Conservation (phyloP, 1,284 basidiomycete genomes). For the Pseudozyma pruni region DNA sequence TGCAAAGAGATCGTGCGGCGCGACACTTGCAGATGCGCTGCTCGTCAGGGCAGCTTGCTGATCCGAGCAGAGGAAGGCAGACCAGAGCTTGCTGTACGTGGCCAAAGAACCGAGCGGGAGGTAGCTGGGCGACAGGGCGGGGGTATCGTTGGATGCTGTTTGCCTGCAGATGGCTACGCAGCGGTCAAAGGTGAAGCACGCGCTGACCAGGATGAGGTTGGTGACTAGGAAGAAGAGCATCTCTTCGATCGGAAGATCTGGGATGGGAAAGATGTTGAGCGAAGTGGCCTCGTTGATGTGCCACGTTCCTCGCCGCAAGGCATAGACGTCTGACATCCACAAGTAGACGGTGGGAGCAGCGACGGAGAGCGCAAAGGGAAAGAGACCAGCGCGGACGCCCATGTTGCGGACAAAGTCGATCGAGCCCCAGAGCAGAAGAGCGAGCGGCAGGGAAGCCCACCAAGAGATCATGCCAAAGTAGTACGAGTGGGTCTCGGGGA, state of each 20-base stretch:
- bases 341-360: constrained; percentile 48
- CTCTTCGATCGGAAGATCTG: constrained; percentile 64
- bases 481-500: constrained; percentile 39
- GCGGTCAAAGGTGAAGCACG: constrained; percentile 62
- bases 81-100: constrained; percentile 49
- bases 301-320: constrained; percentile 59
- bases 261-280: constrained; percentile 57
- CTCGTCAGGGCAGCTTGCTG: not conserved
- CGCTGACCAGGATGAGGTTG: constrained; percentile 60
- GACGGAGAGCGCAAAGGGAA: constrained; percentile 29
- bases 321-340: constrained; percentile 57
- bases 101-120: constrained; percentile 34
- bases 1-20: constrained; percentile 26
- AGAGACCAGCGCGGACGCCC: constrained; percentile 17
- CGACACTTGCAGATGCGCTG: constrained; percentile 18
- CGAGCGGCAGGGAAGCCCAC: constrained; percentile 58
- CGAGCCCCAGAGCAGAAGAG: constrained; percentile 53
- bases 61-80: constrained; percentile 43
- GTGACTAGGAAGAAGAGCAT: constrained; percentile 64
- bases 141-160: not conserved
- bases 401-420: constrained; percentile 43
- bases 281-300: constrained; percentile 59
- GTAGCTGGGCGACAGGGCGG: constrained; percentile 51
- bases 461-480: constrained; percentile 63
- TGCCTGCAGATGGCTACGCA: constrained; percentile 53